Percentiles rank a stretch among this genome's conserved stretches.
Evolutionary conservation across 1,284 basidiomycete species (phyloP).

Genomic region (Cystobasidium pallidum): DNA sequence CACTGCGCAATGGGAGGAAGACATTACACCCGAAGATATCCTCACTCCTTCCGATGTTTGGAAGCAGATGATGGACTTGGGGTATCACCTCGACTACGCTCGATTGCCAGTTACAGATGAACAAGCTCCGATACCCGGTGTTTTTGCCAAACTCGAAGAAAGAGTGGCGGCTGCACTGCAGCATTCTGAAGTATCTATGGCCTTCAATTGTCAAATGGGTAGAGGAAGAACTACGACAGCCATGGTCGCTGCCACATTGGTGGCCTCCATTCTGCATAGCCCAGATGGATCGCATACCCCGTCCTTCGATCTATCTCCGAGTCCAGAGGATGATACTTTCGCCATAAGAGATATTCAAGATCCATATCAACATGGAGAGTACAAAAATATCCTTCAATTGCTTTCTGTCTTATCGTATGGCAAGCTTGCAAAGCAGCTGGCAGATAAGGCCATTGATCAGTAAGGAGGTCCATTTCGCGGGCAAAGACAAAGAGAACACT

Average conservation of each 20-base stretch:
- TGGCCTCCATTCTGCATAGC: conserved; percentile 68
- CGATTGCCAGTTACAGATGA: conserved; percentile 90
- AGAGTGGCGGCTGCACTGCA: conserved; percentile 70
- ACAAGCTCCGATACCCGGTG: conserved; percentile 86
- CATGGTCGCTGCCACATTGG: conserved; percentile 86
- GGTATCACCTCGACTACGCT: conserved; percentile 86
- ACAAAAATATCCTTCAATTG: conserved; percentile 93
- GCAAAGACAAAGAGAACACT: too few relatives aligned
- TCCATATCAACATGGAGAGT: conserved; percentile 71
- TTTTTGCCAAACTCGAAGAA: conserved; percentile 74
- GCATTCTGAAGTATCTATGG: conserved; percentile 60
- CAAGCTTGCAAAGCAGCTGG: conserved; percentile 88
- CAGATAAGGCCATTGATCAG: conserved; percentile 83
- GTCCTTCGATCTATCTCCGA: conserved; percentile 35
- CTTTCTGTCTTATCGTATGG: conserved; percentile 64
- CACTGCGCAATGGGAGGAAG: conserved; percentile 53
- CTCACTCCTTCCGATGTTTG: conserved; percentile 91
- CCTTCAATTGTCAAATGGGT: conserved; percentile 60
- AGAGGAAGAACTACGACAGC: conserved; percentile 76
- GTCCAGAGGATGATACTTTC: conserved; percentile 22
- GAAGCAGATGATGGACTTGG: conserved; percentile 70
- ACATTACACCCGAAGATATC: conserved; percentile 65
- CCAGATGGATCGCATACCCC: conserved; percentile 19
- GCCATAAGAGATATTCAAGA: conserved; percentile 50
- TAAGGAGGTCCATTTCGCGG: too few relatives aligned